Evolutionary conservation across 208 protist genomes (phyloP), one percentile per base, ranked within the genome.

Genomic region (Leishmania aethiopica): DNA sequence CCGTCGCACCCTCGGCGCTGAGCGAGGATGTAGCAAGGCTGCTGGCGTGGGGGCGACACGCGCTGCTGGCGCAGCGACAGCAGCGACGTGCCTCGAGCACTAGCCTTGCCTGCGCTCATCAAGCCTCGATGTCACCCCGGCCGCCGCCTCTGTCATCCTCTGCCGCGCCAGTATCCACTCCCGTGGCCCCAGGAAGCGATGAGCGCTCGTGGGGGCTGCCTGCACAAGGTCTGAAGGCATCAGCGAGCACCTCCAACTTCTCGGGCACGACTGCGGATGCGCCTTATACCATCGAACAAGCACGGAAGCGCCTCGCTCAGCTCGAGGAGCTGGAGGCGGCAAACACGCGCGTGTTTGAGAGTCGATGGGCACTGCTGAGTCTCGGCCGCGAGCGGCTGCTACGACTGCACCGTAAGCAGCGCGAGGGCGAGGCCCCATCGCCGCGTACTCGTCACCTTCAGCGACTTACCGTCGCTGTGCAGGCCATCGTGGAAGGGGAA

Each of bases 401-500:
- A 13, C 77, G 82, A 1, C 72, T 85, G 11, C 42, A 40, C 25
- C 71, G 82, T 1, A 22, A 57, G 64, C 47, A 37, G 22, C 22
- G 25, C n/a, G 60, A 47, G 13, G 70, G 28, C 0, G 60, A 80
- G 32, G 72, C 49, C 3, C 37, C 70, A 49, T 62, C 59, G 42
- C 62, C 59, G 37, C 82, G 51, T 3, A 69, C 78, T 32, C 82
- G 32, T 13, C 15, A 75, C 35, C 51, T 85, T 35, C 77, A 17
- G 62, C 42, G 25, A 17, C 60, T 82, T 28, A 57, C 69, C 67
- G 35, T 62, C 6, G 49, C 57, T 0, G 77, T 22, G 11, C 82
- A 85, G 72, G 82, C 82, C 15, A 59, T 85, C 10, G 82, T 85
- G 71, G 82, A 85, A 64, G 82, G 77, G 1, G 82, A 81, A 40